phyloP scores from a whole-genome alignment of 2,329 filamentous ascomycete genomes.

The Clarireedia sp. region DNA sequence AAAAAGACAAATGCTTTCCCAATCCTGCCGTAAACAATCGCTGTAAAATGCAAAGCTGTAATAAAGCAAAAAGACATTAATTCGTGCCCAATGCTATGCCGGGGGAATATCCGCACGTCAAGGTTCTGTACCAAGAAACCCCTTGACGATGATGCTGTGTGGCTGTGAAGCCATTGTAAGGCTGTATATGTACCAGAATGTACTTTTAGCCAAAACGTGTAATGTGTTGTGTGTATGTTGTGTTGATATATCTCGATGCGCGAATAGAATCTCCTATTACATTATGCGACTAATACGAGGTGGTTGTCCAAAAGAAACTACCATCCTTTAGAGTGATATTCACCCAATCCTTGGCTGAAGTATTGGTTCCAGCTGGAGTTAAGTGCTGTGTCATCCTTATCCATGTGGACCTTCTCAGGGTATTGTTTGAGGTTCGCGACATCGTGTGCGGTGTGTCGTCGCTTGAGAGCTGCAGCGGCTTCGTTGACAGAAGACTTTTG shows the following conservation, averaged over 20 bases:
- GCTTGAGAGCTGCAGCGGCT: conserved; percentile 80
- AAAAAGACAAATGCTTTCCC: conserved; percentile 6
- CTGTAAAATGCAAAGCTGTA: conserved; percentile 19
- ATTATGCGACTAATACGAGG: conserved; percentile 22
- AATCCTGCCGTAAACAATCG: conserved; percentile 6
- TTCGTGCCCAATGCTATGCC: conserved; percentile 16
- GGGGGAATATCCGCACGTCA: conserved; percentile 16
- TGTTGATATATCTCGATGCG: conserved; percentile 15
- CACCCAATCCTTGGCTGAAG: conserved; percentile 69
- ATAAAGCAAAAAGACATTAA: conserved; percentile 23
- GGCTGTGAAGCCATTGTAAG: conserved; percentile 27
- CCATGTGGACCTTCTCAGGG: conserved; percentile 57
- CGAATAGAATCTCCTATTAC: conserved; percentile 16
- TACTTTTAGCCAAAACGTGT: conserved; percentile 23
- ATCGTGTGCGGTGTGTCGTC: conserved; percentile 83
- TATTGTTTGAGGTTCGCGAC: conserved; percentile 81
- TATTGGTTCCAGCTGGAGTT: conserved; percentile 81
- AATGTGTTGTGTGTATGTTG: conserved; percentile 11
- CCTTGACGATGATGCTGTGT: conserved; percentile 25
- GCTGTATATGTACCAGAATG: conserved; percentile 19
- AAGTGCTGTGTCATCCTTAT: conserved; percentile 43
- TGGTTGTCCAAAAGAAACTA: conserved; percentile 33
- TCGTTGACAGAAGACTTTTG: conserved; percentile 72
- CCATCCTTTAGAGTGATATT: conserved; percentile 84
- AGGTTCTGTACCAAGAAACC: conserved; percentile 22